Conservation (phyloP, 345 rosid genomes). For the Gossypium raimondii region DNA sequence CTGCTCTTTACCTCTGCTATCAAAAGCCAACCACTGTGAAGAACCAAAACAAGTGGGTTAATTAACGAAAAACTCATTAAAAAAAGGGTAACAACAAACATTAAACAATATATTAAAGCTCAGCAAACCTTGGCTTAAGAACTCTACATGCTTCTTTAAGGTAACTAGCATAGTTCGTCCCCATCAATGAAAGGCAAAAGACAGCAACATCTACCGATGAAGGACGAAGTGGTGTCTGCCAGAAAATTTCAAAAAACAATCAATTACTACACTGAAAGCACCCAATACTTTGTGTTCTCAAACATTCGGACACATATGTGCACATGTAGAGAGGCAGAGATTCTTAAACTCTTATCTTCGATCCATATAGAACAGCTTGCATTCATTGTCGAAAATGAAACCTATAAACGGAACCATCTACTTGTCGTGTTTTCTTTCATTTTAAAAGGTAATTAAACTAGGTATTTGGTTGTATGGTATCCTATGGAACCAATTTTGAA, state of each 20-base stretch:
- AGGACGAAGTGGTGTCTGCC: constrained; percentile 65
- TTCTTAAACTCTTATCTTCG: background rate
- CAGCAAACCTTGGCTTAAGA: constrained; percentile 73
- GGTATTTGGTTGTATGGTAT: background rate
- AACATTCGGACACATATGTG: background rate
- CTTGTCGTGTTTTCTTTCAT: background rate
- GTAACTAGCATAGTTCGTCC: constrained; percentile 72
- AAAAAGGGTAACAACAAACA: background rate
- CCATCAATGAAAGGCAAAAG: constrained; percentile 96
- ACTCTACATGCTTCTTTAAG: constrained; percentile 80
- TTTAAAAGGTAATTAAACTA: background rate
- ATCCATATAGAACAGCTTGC: background rate
- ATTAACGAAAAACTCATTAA: background rate
- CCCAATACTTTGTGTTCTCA: background rate
- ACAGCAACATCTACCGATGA: constrained; percentile 75
- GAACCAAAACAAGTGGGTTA: constrained; percentile 7
- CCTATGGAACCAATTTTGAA: background rate
- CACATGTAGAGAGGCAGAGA: background rate
- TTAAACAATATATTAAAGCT: constrained; percentile 4
- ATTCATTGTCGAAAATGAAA: background rate
- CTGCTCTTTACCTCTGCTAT: constrained; percentile 97
- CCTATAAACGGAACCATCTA: background rate
- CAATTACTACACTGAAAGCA: background rate
- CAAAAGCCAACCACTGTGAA: constrained; percentile 80
- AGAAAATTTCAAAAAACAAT: constrained; percentile 16